Conservation (phyloP, 768 basidiomycete genomes). For the Pleurotus salmoneostramineus region DNA sequence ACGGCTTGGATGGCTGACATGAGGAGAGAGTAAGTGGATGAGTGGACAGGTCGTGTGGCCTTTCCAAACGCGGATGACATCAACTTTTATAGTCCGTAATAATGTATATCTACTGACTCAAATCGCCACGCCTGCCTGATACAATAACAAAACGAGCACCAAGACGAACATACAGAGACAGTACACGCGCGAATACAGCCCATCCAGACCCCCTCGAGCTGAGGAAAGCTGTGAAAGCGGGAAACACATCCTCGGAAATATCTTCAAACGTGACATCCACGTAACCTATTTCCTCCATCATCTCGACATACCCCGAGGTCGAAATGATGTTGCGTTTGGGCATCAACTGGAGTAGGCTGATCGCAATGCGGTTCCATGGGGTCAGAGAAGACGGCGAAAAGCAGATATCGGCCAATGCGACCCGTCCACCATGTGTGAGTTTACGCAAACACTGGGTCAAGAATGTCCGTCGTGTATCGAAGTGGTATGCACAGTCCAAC, state of each 20-base stretch:
- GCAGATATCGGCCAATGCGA: slow-evolving; percentile 63
- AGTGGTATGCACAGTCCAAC: slow-evolving; percentile 71
- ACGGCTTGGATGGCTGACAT: slow-evolving; percentile 80
- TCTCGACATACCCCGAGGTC: slow-evolving; percentile 34
- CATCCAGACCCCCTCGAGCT: slow-evolving; percentile 36
- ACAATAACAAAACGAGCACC: slow-evolving; percentile 52
- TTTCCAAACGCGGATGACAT: no score
- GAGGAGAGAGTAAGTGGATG: neutral
- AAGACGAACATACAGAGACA: slow-evolving; percentile 29
- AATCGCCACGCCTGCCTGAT: slow-evolving; percentile 23
- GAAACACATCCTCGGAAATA: slow-evolving; percentile 54
- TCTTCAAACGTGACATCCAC: slow-evolving; percentile 51
- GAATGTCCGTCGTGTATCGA: slow-evolving; percentile 47
- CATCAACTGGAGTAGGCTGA: slow-evolving; percentile 35
- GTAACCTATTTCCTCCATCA: slow-evolving; percentile 49
- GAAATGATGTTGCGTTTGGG: slow-evolving; percentile 48
- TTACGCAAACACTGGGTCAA: slow-evolving; percentile 44
- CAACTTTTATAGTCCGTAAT: no score
- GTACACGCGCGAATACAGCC: slow-evolving; percentile 34
- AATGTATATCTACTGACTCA: neutral
- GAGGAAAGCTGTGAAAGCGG: slow-evolving; percentile 50
- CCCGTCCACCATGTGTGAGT: slow-evolving; percentile 44
- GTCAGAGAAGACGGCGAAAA: slow-evolving; percentile 29
- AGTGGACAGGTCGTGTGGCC: no score
- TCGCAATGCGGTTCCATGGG: slow-evolving; percentile 21